These are phyloP conservation scores for Arthrocladium fulminans DNA, from an alignment of 2,329 filamentous ascomycete species.

Conservation along the genomic window DNA sequence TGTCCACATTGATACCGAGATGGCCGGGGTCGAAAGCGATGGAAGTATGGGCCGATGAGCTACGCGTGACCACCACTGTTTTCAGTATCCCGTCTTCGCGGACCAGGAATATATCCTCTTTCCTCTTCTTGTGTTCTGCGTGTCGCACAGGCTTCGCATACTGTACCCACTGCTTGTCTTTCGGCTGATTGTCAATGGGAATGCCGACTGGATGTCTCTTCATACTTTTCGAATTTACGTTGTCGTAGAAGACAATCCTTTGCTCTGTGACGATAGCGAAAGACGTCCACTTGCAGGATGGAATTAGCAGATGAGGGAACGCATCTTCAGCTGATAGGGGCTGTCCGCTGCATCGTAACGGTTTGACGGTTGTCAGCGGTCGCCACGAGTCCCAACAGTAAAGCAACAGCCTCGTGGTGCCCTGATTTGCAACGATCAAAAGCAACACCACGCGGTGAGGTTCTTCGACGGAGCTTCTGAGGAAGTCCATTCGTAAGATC, in stretches of 20 bases:
- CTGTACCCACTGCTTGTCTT: constrained; percentile 56
- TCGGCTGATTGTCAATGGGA: background rate
- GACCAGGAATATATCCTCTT: constrained; percentile 76
- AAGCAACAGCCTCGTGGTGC: constrained; percentile 37
- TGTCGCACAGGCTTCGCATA: constrained; percentile 74
- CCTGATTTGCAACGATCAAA: constrained; percentile 42
- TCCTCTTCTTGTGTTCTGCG: constrained; percentile 50
- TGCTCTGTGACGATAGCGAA: constrained; percentile 60
- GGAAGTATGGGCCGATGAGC: background rate
- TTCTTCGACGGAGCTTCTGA: constrained; percentile 61
- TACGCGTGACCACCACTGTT: constrained; percentile 42
- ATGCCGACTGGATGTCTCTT: constrained; percentile 4
- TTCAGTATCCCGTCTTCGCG: constrained; percentile 78
- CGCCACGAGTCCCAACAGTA: constrained; percentile 46
- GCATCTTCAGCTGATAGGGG: constrained; percentile 32
- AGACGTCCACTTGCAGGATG: constrained; percentile 59
- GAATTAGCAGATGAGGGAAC: constrained; percentile 62
- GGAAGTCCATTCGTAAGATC: constrained; percentile 81
- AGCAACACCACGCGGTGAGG: constrained; percentile 67
- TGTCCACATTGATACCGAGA: constrained; percentile 60
- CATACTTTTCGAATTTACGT: constrained; percentile 26
- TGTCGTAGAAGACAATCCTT: constrained; percentile 43
- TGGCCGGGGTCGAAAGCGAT: constrained; percentile 48
- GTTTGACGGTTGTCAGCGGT: constrained; percentile 16
- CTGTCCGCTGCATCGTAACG: constrained; percentile 23